A percentile compares a stretch with the other conserved stretches of the same genome.
phyloP scores from a whole-genome alignment of 768 basidiomycete genomes.

The Butyriboletus loyo region DNA sequence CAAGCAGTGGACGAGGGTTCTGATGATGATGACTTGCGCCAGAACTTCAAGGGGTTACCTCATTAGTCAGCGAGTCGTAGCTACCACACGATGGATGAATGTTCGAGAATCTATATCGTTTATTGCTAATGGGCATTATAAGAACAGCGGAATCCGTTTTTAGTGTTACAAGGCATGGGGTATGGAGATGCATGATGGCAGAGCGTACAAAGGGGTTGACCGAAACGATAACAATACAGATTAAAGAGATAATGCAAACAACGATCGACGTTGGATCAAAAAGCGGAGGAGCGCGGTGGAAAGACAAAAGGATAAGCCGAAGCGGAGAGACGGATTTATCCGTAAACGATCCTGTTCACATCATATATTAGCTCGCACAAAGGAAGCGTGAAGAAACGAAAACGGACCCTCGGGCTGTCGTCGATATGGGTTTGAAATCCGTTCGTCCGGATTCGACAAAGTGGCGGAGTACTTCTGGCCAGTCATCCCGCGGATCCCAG shows the following conservation, averaged over 20 bases:
- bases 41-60: too few species aligned
- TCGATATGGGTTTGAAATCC: constrained; percentile 83
- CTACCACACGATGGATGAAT: too few species aligned
- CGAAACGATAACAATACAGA: constrained; percentile 23
- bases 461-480: constrained; percentile 63
- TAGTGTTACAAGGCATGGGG: constrained; percentile 27
- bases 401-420: constrained; percentile 69
- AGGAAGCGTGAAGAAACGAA: not conserved
- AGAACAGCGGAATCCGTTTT: constrained; percentile 10
- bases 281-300: constrained; percentile 1
- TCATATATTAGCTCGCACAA: constrained; percentile 4
- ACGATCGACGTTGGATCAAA: constrained; percentile 29
- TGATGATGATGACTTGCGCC: too few species aligned
- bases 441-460: constrained; percentile 71
- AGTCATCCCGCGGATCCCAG: constrained; percentile 76
- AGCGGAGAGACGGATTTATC: constrained; percentile 25
- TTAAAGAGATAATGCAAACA: constrained; percentile 19
- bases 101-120: constrained; percentile 12
- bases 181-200: constrained; percentile 22
- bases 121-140: constrained; percentile 24
- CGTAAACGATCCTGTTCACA: constrained; percentile 40
- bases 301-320: constrained; percentile 5
- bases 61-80: constrained; percentile 24
- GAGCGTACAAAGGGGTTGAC: constrained; percentile 23
- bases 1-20: too few species aligned